phyloP scores from a whole-genome alignment of 768 basidiomycete species.

The Coprinellus micaceus region DNA sequence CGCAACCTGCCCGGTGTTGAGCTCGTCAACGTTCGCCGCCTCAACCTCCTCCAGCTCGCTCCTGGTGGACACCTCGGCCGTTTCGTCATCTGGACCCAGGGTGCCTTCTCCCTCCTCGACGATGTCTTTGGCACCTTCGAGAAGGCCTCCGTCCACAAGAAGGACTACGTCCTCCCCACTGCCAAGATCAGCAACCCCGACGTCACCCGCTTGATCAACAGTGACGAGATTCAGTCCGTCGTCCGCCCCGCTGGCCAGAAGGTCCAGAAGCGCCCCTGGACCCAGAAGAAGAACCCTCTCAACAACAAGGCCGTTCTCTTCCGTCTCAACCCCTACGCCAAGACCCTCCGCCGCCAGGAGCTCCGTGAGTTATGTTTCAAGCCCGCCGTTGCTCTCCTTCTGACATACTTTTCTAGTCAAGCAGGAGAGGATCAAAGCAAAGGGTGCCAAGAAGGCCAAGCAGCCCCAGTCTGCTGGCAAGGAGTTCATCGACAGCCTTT shows the following conservation, averaged over 20 bases:
- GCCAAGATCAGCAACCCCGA: constrained; percentile 98
- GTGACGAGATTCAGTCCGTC: constrained; percentile 95
- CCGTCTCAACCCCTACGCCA: constrained; percentile 98
- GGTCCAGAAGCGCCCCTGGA: constrained; percentile 89
- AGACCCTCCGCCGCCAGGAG: constrained; percentile 87
- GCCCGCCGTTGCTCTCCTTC: neutral
- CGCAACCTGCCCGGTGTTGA: constrained; percentile 98
- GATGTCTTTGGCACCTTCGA: constrained; percentile 95
- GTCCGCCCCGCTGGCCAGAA: constrained; percentile 87
- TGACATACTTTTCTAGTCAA: constrained; percentile 51
- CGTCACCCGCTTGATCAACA: constrained; percentile 96
- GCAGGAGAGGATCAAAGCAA: constrained; percentile 71
- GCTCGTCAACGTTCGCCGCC: constrained; percentile 85
- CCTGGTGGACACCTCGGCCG: constrained; percentile 99
- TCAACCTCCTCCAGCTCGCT: constrained; percentile 98
- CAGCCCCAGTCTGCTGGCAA: constrained; percentile 63
- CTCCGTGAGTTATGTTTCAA: constrained; percentile 54
- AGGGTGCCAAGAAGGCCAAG: constrained; percentile 64
- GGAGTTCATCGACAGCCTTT: constrained; percentile 79
- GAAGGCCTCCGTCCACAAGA: constrained; percentile 81
- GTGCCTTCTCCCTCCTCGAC: constrained; percentile 88
- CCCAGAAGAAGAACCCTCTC: constrained; percentile 99
- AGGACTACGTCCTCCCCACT: constrained; percentile 86
- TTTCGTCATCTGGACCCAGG: constrained; percentile 99
- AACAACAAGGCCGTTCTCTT: constrained; percentile 91